A percentile compares a stretch with the other conserved stretches of the same genome.
Evolutionary conservation across 1,139 yeast species (phyloP).

Genomic region (Insectozyma bohioensis): DNA sequence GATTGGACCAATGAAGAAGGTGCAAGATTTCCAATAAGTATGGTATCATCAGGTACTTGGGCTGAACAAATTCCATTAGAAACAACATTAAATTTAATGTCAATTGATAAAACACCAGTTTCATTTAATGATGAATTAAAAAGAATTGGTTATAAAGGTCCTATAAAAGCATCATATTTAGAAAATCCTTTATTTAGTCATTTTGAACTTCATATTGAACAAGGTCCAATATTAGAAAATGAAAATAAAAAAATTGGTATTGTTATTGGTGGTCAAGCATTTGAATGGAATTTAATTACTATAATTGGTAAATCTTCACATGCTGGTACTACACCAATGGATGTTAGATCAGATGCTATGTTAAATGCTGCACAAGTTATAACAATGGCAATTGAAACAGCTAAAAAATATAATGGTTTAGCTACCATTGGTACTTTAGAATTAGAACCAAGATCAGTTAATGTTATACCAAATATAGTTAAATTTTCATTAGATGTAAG

Average conservation of each 20-base stretch:
- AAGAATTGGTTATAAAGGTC: conserved; percentile 64
- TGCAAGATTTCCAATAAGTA: conserved; percentile 67
- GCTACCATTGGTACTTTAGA: conserved; percentile 60
- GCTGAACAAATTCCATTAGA: conserved; percentile 50
- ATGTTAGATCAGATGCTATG: conserved; percentile 60
- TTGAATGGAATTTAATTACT: conserved; percentile 56
- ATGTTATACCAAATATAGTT: conserved; percentile 65
- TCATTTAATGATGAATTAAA: conserved; percentile 55
- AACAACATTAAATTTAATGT: conserved; percentile 49
- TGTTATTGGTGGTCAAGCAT: conserved; percentile 68
- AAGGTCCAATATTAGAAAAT: conserved; percentile 68
- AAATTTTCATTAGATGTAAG: conserved; percentile 59
- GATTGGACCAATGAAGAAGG: conserved; percentile 83
- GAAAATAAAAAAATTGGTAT: conserved; percentile 58
- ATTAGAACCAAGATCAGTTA: conserved; percentile 59
- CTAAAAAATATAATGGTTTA: conserved; percentile 50
- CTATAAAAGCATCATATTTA: conserved; percentile 43
- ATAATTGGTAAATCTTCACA: conserved; percentile 65
- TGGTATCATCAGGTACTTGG: conserved; percentile 70
- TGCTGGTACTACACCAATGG: conserved; percentile 75
- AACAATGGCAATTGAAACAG: conserved; percentile 55
- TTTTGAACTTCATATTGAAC: conserved; percentile 75
- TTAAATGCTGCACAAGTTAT: conserved; percentile 59
- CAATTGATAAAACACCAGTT: conserved; percentile 52
- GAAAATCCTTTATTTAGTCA: conserved; percentile 63